Evolutionary conservation across 2,329 filamentous ascomycete species (phyloP), one percentile per base, ranked within the genome.

Genomic region (Blastomyces silverae): DNA sequence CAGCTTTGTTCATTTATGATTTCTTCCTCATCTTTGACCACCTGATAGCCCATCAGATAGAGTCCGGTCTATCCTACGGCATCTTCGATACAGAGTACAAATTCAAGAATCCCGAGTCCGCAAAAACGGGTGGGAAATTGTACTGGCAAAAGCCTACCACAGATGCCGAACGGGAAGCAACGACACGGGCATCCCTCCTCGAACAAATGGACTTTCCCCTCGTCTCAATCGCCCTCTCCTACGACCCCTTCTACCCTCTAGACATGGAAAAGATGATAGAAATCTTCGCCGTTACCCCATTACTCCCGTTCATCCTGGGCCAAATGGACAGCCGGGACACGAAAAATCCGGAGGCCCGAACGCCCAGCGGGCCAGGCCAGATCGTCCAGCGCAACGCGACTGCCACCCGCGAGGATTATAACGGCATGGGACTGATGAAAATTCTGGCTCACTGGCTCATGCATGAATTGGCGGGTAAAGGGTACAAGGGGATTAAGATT

Each of bases 201-300:
- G 64, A 67, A 15, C 71, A 73, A 57, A 78, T 78, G 75, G 76
- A 79, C 62, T 77, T 77, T 62, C 76, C 77, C 1, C 69, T 79
- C 25, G 73, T 77, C 13, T 72, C 71, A n/a, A 70, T 79, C 22
- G 76, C 74, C 6, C 34, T 78, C 57, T 67, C 70, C 17, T 78
- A 77, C 59, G 77, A 79, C 56, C 66, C 64, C 13, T 64, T 69
- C 59, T 56, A 73, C 34, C 64, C 71, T 15, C 53, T 71, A 5
- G 65, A 70, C 22, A 46, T 64, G 34, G 37, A 25, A 46, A 20
- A 65, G 44, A 44, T 70, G 48, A 62, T 22, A 17, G 65, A 74
- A 2, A 67, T 61, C 64, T 2, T 28, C 58, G 4, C 65, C 69
- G 2, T 67, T 65, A 1, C 62, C 67, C 11, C 68, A 66, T 44